Conservation (phyloP, 75 land plant species). For the Picea sitchensis region DNA sequence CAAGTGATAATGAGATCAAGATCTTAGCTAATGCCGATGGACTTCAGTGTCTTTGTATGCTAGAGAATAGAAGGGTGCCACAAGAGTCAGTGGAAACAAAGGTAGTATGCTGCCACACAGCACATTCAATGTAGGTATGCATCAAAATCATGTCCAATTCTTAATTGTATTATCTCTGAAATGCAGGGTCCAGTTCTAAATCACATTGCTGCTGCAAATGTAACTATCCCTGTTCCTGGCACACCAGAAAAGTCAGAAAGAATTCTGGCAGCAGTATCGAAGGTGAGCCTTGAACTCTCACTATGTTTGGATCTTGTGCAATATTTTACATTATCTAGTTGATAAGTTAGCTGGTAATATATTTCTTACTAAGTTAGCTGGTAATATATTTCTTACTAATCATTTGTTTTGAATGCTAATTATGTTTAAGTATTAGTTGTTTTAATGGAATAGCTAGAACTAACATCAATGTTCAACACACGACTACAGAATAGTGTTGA, state of each 20-base stretch:
- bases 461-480: not conserved
- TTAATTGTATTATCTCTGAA: not conserved
- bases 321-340: not conserved
- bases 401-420: not conserved
- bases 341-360: not conserved
- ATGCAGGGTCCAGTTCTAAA: not conserved
- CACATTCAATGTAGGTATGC: not conserved
- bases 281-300: not conserved
- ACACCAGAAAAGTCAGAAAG: not conserved
- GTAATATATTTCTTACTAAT: not conserved
- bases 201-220: not conserved
- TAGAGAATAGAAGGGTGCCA: not conserved
- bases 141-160: not conserved
- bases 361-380: no score
- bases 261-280: not conserved
- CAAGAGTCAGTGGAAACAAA: not conserved
- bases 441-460: not conserved
- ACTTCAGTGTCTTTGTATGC: slow-evolving; percentile 15
- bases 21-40: slow-evolving; percentile 59
- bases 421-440: not conserved
- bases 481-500: not conserved
- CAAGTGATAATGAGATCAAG: slow-evolving; percentile 27
- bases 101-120: not conserved
- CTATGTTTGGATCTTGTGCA: not conserved
- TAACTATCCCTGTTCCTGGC: not conserved